Conservation (phyloP, 495 filamentous ascomycete genomes). For the Jackrogersella multiformis region DNA sequence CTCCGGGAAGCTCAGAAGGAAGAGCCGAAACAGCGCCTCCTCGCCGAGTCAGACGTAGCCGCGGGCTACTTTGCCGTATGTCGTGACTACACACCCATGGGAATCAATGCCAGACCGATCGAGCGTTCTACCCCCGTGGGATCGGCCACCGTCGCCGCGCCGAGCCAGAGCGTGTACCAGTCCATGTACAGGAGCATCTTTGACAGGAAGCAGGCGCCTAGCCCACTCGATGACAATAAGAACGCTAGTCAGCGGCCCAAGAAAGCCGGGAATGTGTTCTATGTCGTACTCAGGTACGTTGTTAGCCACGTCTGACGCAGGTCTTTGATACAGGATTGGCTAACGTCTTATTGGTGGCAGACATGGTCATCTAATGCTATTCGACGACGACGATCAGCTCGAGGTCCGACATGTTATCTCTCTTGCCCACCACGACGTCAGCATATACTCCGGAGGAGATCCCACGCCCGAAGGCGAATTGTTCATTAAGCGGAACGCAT, state of each 20-base stretch:
- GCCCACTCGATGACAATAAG: conserved; percentile 59
- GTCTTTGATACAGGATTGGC: background rate
- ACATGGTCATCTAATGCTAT: conserved; percentile 96
- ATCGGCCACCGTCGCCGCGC: conserved; percentile 67
- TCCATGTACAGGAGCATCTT: conserved; percentile 97
- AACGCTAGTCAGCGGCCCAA: conserved; percentile 68
- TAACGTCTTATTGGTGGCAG: conserved; percentile 55
- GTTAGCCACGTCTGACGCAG: conserved; percentile 12
- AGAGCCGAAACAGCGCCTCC: conserved; percentile 52
- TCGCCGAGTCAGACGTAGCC: conserved; percentile 79
- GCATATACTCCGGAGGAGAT: conserved; percentile 83
- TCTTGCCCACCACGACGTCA: conserved; percentile 84
- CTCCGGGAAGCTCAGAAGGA: conserved; percentile 58
- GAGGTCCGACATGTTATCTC: conserved; percentile 97
- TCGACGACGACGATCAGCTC: conserved; percentile 87
- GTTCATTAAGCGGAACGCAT: conserved; percentile 94
- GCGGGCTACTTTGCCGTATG: conserved; percentile 96
- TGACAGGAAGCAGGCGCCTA: conserved; percentile 73
- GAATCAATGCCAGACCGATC: conserved; percentile 90
- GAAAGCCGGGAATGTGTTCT: conserved; percentile 89
- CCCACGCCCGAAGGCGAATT: conserved; percentile 89
- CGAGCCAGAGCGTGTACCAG: conserved; percentile 94
- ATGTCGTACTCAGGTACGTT: conserved; percentile 82
- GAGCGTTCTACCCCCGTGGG: conserved; percentile 86
- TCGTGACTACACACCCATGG: conserved; percentile 88